Evolutionary conservation across 495 filamentous ascomycete species (phyloP).

Genomic region (Cladorrhinum samala): DNA sequence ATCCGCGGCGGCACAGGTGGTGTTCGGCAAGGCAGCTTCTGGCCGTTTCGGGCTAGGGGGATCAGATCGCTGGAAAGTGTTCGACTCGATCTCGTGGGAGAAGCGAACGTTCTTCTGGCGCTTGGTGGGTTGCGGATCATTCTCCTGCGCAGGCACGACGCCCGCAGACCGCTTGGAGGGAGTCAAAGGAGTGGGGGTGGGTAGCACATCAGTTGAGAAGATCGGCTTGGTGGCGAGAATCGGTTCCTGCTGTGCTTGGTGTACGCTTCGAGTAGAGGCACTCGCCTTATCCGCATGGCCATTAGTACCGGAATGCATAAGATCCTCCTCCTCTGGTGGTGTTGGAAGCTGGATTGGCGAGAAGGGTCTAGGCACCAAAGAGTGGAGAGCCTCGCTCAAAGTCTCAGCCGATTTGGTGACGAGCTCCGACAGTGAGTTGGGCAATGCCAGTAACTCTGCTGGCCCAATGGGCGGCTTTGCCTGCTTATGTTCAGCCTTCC

Average conservation of each 20-base stretch:
- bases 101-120: constrained; percentile 58
- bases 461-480: constrained; percentile 24
- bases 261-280: constrained; percentile 8
- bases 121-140: constrained; percentile 19
- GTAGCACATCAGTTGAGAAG: neutral
- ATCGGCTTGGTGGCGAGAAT: constrained; percentile 1
- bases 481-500: neutral
- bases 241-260: neutral
- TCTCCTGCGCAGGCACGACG: neutral
- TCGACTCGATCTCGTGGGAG: constrained; percentile 54
- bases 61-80: constrained; percentile 45
- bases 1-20: neutral
- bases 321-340: too few relatives aligned
- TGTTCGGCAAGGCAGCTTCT: neutral
- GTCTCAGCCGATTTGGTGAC: constrained; percentile 3
- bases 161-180: constrained; percentile 3
- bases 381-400: too few relatives aligned
- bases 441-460: constrained; percentile 23
- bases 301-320: too few relatives aligned
- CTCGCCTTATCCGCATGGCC: constrained; percentile 14
- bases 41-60: constrained; percentile 33
- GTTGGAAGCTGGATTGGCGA: too few relatives aligned
- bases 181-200: constrained; percentile 4
- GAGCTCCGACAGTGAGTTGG: constrained; percentile 24
- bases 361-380: too few relatives aligned